Conservation (phyloP, 2,329 filamentous ascomycete species). For the Onygenales sp. region DNA sequence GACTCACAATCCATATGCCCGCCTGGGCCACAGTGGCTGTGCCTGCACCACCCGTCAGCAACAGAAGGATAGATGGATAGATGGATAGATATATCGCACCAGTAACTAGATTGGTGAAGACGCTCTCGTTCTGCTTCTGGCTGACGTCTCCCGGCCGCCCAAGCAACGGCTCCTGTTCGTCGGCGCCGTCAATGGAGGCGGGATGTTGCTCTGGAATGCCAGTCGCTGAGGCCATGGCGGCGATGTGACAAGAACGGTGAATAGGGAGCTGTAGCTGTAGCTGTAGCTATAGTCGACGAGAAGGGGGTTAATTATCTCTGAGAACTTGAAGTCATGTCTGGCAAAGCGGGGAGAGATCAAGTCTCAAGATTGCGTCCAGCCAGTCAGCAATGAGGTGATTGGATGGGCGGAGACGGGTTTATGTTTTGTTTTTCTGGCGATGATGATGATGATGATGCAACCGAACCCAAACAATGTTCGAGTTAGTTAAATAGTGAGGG, state of each 20-base stretch:
- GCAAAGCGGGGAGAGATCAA: too few species aligned
- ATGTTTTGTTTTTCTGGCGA: too few species aligned
- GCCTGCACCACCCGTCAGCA: conserved; percentile 40
- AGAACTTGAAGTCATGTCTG: too few species aligned
- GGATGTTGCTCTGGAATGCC: conserved; percentile 50
- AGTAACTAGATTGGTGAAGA: conserved; percentile 62
- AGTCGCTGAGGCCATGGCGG: conserved; percentile 57
- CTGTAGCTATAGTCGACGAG: neutral
- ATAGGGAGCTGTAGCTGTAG: neutral
- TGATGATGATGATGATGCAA: too few species aligned
- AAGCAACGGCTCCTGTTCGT: conserved; percentile 61
- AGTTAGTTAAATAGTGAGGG: too few species aligned
- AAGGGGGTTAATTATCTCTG: too few species aligned
- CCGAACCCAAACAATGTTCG: too few species aligned
- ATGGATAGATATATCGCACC: conserved; percentile 41
- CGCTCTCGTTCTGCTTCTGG: conserved; percentile 54
- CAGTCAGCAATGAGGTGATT: too few species aligned
- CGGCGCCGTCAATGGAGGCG: conserved; percentile 20
- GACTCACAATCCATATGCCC: conserved; percentile 58
- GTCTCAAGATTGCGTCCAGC: too few species aligned
- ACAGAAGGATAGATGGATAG: conserved; percentile 3
- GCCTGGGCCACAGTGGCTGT: conserved; percentile 73
- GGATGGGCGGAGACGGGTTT: too few species aligned
- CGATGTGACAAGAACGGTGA: neutral
- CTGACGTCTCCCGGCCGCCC: conserved; percentile 63